Evolutionary conservation across 495 filamentous ascomycete genomes (phyloP).

Genomic region (Trichoderma reesei): DNA sequence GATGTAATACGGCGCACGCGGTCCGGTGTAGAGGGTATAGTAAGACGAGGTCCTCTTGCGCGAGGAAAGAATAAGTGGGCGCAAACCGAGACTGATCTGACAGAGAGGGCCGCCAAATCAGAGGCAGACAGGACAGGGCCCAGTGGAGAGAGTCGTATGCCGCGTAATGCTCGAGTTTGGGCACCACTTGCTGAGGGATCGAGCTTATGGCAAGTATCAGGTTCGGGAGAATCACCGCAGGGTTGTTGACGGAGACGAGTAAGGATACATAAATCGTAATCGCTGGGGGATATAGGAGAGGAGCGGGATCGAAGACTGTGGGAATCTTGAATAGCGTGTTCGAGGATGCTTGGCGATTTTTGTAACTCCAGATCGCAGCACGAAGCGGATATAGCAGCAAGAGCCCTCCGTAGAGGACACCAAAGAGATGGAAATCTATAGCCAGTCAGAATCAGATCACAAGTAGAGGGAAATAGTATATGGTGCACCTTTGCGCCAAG

Average conservation of each 20-base stretch:
- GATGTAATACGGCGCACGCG: constrained; percentile 60
- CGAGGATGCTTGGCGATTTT: constrained; percentile 24
- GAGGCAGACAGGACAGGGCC: constrained; percentile 55
- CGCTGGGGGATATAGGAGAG: constrained; percentile 73
- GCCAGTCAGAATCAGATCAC: constrained; percentile 13
- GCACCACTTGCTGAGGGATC: constrained; percentile 63
- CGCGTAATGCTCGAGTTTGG: constrained; percentile 42
- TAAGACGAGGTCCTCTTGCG: constrained; percentile 53
- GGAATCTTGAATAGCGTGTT: constrained; percentile 46
- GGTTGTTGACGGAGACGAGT: constrained; percentile 51
- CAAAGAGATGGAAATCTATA: constrained; percentile 24
- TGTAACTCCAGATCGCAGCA: constrained; percentile 32
- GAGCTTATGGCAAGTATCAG: constrained; percentile 71
- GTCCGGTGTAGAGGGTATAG: constrained; percentile 82
- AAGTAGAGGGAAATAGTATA: neutral
- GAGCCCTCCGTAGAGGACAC: constrained; percentile 19
- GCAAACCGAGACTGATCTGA: neutral
- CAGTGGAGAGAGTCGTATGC: constrained; percentile 60
- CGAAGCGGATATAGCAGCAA: constrained; percentile 38
- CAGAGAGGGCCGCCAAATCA: constrained; percentile 26
- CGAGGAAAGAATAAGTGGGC: constrained; percentile 22
- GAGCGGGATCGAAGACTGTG: constrained; percentile 76
- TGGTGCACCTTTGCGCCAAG: constrained; percentile 27
- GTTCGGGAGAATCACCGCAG: constrained; percentile 59
- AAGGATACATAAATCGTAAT: constrained; percentile 71